phyloP scores from a whole-genome alignment of 129 eudicot species.

The Gnaphalium uliginosum region DNA sequence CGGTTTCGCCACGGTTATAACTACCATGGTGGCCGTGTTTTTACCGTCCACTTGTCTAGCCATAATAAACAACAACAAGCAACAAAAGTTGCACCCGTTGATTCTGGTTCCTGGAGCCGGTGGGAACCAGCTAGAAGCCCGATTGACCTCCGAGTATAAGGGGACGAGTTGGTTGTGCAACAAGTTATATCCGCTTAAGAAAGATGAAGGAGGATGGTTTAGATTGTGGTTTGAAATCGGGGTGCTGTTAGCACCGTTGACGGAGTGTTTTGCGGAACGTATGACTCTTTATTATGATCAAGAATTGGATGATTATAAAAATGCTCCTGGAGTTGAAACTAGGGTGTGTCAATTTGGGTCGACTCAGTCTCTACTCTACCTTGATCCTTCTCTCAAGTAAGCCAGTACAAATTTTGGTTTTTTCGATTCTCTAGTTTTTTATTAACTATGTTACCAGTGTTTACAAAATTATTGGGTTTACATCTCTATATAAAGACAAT shows the following conservation, averaged over 20 bases:
- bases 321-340: constrained; percentile 92
- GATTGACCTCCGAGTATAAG: constrained; percentile 53
- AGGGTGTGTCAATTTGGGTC: constrained; percentile 29
- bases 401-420: background rate
- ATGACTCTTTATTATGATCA: constrained; percentile 67
- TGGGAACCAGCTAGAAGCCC: constrained; percentile 90
- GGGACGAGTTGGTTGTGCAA: constrained; percentile 54
- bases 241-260: constrained; percentile 67
- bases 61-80: background rate
- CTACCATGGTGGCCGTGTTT: constrained; percentile 24
- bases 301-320: constrained; percentile 61
- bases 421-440: no score
- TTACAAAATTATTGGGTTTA: no score
- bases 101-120: constrained; percentile 79
- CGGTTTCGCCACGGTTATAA: background rate
- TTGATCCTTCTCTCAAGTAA: constrained; percentile 46
- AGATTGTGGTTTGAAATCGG: constrained; percentile 80
- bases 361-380: constrained; percentile 57
- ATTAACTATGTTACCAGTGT: no score
- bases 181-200: constrained; percentile 36
- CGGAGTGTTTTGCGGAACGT: constrained; percentile 46
- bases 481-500: no score
- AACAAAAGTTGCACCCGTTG: constrained; percentile 50
- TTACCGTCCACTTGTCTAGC: constrained; percentile 31
- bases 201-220: constrained; percentile 63